These are phyloP conservation scores for Leccinum ochraceum DNA, from an alignment of 768 basidiomycete genomes.

Conservation along the genomic window DNA sequence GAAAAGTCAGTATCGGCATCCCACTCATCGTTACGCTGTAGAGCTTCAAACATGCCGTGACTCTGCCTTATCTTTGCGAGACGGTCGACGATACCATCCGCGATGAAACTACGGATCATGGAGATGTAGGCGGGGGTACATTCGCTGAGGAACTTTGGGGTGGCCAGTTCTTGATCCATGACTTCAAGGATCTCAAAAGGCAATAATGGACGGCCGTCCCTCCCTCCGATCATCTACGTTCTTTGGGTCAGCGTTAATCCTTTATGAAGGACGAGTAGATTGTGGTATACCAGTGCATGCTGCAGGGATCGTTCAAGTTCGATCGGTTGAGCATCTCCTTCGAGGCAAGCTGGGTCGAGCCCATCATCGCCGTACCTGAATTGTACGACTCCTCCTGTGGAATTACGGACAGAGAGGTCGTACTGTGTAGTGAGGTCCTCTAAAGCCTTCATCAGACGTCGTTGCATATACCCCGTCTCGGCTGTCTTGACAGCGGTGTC, in stretches of 20 bases:
- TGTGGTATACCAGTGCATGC: constrained; percentile 67
- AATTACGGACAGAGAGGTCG: constrained; percentile 93
- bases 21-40: constrained; percentile 74
- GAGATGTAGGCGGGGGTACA: constrained; percentile 72
- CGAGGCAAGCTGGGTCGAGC: constrained; percentile 93
- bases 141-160: constrained; percentile 61
- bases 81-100: constrained; percentile 59
- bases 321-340: constrained; percentile 93
- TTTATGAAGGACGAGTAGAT: not conserved
- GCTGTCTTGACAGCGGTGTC: constrained; percentile 99
- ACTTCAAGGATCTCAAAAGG: constrained; percentile 86
- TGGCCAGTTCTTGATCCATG: constrained; percentile 60
- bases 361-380: constrained; percentile 98
- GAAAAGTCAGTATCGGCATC: constrained; percentile 75
- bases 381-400: constrained; percentile 92
- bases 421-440: constrained; percentile 97
- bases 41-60: constrained; percentile 83
- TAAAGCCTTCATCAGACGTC: constrained; percentile 97
- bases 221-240: constrained; percentile 60
- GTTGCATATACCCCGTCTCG: constrained; percentile 99
- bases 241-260: constrained; percentile 8
- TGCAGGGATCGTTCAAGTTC: constrained; percentile 87
- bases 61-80: constrained; percentile 67
- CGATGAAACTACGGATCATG: constrained; percentile 71
- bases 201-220: constrained; percentile 63